Evolutionary conservation across 148 eudicot species (phyloP).

Genomic region (Dysphania ambrosioides): DNA sequence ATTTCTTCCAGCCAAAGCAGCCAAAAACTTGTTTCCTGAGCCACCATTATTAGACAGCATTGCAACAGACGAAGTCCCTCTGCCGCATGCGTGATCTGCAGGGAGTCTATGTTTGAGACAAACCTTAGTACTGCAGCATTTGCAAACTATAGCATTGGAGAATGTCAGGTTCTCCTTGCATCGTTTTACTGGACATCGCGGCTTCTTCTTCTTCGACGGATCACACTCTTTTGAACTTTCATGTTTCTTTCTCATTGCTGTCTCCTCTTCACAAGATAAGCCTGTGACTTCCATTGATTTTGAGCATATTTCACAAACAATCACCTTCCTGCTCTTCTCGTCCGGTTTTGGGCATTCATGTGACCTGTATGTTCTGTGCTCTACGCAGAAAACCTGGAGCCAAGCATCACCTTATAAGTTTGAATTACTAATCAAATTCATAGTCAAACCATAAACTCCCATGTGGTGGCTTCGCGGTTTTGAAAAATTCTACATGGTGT

Average conservation of each 20-base stretch:
- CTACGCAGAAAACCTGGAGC: conserved; percentile 66
- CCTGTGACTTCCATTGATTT: conserved; percentile 69
- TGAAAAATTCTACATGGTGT: too few relatives aligned
- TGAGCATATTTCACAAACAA: conserved; percentile 67
- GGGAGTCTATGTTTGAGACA: conserved; percentile 83
- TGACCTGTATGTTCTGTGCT: conserved; percentile 67
- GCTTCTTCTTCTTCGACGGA: conserved; percentile 73
- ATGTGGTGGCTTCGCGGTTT: too few relatives aligned
- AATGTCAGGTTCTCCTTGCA: conserved; percentile 67
- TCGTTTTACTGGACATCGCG: conserved; percentile 53
- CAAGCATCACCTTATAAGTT: background rate
- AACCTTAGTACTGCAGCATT: conserved; percentile 47
- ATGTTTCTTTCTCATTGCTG: conserved; percentile 46
- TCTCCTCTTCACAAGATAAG: conserved; percentile 44
- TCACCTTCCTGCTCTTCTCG: conserved; percentile 56
- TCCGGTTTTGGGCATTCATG: conserved; percentile 74
- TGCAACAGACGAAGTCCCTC: conserved; percentile 3
- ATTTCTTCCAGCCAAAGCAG: conserved; percentile 50
- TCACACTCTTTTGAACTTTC: conserved; percentile 68
- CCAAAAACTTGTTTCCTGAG: conserved; percentile 47
- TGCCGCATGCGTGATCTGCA: conserved; percentile 54
- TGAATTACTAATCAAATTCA: background rate
- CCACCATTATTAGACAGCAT: background rate
- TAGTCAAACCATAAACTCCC: too few relatives aligned
- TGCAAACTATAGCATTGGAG: conserved; percentile 65